Evolutionary conservation across 108 stramenopile species (phyloP), one percentile per base, ranked within the genome.

Genomic region (Aurantiochytrium sp.): DNA sequence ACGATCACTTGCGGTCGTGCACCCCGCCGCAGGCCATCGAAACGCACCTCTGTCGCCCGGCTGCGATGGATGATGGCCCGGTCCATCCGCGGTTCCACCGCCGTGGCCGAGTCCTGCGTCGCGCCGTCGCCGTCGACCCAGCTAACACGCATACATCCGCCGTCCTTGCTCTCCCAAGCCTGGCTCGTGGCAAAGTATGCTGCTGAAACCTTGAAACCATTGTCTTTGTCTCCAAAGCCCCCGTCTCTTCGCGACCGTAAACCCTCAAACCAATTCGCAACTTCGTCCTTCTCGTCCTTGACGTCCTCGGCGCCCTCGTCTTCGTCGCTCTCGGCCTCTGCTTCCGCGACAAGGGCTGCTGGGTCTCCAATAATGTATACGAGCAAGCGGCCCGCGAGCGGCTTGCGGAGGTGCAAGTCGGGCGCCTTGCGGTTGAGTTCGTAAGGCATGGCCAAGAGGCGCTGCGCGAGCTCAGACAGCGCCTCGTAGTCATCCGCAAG

Each of bases 381-480:
- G n/a, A 81, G 73, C 8, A 81, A 6, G 12, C 73, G 12, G 24
- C 24, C 19, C 45, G 42, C 73, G 19, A 48, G 30, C 24, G 73
- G 45, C 4, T 48, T 48, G 39, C 73, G 39, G 12, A 81, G 73
- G 19, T 81, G 73, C 21, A 81, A n/a, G 21, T 39, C 24, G 24
- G 73, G 73, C 8, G 36, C 36, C 53, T 86, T 86, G 22, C 53
- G 50, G 24, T 86, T 86, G 52, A 86, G 52, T n/a, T 86, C 85
- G 85, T 31, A 36, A 12, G 85, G 85, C 32, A 86, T 12, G 24
- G 50, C 54, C 1, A 21, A 52, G 22, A 86, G 54, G 4, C 21
- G 15, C 53, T 52, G 50, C 17, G 31, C 52, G 10, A 86, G 27
- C 85, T 86, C 85, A 15, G 17, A 19, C 19, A 86, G 85, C 21